phyloP scores from a whole-genome alignment of 169 alveolate species.

The Plasmodium malariae region DNA sequence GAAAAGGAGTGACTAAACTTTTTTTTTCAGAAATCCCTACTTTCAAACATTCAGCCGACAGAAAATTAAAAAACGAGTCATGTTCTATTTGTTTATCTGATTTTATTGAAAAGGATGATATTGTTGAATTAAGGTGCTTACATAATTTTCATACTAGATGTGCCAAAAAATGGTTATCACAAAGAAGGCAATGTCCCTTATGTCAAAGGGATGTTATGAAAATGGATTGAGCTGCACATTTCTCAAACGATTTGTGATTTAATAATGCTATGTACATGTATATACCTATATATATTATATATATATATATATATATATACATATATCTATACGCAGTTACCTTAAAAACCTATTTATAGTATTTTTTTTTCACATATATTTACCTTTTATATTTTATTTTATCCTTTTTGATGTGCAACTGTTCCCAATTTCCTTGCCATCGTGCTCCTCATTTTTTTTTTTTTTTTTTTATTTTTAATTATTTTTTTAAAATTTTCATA shows the following conservation, averaged over 20 bases:
- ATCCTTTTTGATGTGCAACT: slow-evolving; percentile 4
- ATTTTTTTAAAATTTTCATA: slow-evolving; percentile 56
- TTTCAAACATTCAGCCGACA: slow-evolving; percentile 50
- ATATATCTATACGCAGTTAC: slow-evolving; percentile 3
- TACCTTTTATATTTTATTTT: slow-evolving; percentile 1
- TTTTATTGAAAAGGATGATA: slow-evolving; percentile 76
- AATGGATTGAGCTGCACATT: background rate
- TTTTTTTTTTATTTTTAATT: slow-evolving; percentile 25
- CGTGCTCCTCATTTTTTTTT: background rate
- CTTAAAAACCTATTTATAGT: background rate
- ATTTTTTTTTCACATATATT: background rate
- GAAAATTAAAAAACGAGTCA: slow-evolving; percentile 63
- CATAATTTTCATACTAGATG: slow-evolving; percentile 84
- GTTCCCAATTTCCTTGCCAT: background rate
- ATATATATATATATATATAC: background rate
- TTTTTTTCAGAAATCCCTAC: slow-evolving; percentile 69
- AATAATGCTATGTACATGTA: too few relatives aligned
- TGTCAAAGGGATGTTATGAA: slow-evolving; percentile 80
- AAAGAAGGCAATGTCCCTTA: slow-evolving; percentile 82
- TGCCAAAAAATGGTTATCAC: slow-evolving; percentile 82
- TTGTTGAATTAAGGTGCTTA: slow-evolving; percentile 78
- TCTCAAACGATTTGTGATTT: too few relatives aligned
- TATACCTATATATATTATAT: too few relatives aligned
- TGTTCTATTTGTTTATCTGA: slow-evolving; percentile 86
- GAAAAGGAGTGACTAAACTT: slow-evolving; percentile 66